Evolutionary conservation across 2,329 filamentous ascomycete genomes (phyloP).

Genomic region (Monosporascus ibericus): DNA sequence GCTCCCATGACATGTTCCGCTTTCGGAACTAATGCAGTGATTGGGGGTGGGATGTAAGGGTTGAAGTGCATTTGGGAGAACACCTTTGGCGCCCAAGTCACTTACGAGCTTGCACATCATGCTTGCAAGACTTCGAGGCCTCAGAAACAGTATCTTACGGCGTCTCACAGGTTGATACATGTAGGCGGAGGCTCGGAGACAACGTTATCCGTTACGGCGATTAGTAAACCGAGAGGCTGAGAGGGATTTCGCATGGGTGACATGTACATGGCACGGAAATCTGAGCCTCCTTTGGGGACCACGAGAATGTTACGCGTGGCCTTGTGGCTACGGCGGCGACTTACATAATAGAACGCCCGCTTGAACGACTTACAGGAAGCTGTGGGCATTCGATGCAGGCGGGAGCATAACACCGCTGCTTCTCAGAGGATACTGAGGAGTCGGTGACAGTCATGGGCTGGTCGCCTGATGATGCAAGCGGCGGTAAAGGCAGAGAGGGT

Average conservation of each 20-base stretch:
- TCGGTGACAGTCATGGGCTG: background rate
- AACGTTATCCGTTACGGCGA: too few species aligned
- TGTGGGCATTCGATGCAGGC: too few species aligned
- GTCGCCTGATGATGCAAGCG: background rate
- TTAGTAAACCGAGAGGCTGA: too few species aligned
- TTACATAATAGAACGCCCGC: too few species aligned
- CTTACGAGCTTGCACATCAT: background rate
- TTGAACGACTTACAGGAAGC: too few species aligned
- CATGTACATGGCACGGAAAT: too few species aligned
- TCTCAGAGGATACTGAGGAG: background rate
- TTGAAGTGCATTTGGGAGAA: conserved; percentile 6
- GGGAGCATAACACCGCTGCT: background rate
- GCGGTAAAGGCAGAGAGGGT: background rate
- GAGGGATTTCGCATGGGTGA: too few species aligned
- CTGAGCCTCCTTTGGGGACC: too few species aligned
- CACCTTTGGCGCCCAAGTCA: background rate
- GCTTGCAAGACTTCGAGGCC: background rate
- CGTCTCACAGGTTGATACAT: background rate
- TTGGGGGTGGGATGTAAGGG: conserved; percentile 8
- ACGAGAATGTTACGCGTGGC: too few species aligned
- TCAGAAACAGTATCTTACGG: background rate
- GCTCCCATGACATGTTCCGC: conserved; percentile 17
- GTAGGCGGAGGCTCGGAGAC: background rate
- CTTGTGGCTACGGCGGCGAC: too few species aligned
- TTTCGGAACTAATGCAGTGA: conserved; percentile 15